Conservation (phyloP, 768 basidiomycete genomes). For the Lactarius indigo region DNA sequence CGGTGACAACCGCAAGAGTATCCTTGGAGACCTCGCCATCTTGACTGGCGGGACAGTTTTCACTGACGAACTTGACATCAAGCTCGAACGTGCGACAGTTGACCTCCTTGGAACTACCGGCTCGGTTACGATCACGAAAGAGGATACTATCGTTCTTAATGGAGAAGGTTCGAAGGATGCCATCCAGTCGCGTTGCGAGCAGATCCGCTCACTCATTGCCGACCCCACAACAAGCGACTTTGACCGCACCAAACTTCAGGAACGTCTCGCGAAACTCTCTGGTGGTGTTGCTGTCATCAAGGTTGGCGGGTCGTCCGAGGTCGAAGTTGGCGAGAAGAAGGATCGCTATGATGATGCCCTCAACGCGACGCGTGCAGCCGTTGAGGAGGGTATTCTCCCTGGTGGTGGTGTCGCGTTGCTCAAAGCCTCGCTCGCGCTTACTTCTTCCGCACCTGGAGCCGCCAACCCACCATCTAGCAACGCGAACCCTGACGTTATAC, state of each 20-base stretch:
- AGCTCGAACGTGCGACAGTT: constrained; percentile 84
- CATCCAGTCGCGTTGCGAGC: constrained; percentile 92
- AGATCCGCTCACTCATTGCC: constrained; percentile 78
- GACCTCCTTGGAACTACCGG: constrained; percentile 92
- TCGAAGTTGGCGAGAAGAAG: constrained; percentile 99
- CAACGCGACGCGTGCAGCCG: constrained; percentile 97
- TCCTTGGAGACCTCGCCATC: constrained; percentile 95
- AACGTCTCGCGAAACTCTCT: constrained; percentile 91
- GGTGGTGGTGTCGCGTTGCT: constrained; percentile 94
- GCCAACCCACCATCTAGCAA: constrained; percentile 3
- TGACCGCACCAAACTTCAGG: constrained; percentile 93
- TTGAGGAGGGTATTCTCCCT: constrained; percentile 97
- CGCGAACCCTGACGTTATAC: constrained; percentile 53
- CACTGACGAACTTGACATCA: constrained; percentile 89
- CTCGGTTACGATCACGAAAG: constrained; percentile 92
- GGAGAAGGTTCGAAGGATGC: constrained; percentile 88
- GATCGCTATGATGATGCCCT: constrained; percentile 96
- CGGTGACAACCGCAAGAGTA: constrained; percentile 98
- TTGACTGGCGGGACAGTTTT: constrained; percentile 98
- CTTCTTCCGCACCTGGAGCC: constrained; percentile 40
- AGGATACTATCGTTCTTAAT: constrained; percentile 95
- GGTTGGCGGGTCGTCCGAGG: constrained; percentile 90
- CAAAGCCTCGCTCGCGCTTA: constrained; percentile 72
- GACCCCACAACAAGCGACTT: constrained; percentile 89
- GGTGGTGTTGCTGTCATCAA: constrained; percentile 99